phyloP scores from a whole-genome alignment of 306 rosid genomes.

The Calophaca sinica region DNA sequence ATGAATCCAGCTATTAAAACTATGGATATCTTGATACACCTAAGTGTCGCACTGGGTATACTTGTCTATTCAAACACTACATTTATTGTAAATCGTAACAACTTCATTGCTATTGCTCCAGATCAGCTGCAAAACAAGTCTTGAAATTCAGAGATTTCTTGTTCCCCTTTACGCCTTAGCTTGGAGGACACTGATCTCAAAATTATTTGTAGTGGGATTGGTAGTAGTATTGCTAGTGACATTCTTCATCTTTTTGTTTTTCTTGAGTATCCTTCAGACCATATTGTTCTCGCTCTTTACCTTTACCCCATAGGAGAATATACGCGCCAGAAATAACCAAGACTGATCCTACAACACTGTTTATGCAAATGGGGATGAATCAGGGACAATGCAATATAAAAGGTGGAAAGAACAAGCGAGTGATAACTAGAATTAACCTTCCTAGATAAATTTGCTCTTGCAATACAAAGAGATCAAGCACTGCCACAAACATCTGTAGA shows the following conservation, averaged over 20 bases:
- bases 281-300: conserved; percentile 54
- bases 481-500: conserved; percentile 71
- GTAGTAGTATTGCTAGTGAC: conserved; percentile 38
- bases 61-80: background rate
- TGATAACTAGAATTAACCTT: conserved; percentile 58
- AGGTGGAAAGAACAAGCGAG: background rate
- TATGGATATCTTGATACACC: background rate
- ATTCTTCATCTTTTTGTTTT: conserved; percentile 52
- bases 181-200: background rate
- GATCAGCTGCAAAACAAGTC: background rate
- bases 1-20: background rate
- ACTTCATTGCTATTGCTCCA: background rate
- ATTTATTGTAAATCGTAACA: background rate
- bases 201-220: conserved; percentile 19
- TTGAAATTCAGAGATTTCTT: conserved; percentile 7
- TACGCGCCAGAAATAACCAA: conserved; percentile 79
- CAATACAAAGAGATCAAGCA: conserved; percentile 66
- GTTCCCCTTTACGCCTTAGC: background rate
- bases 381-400: conserved; percentile 17
- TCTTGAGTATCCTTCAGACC: conserved; percentile 49
- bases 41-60: background rate
- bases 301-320: conserved; percentile 84
- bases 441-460: conserved; percentile 82
- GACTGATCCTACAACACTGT: conserved; percentile 78
- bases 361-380: conserved; percentile 38